Evolutionary conservation across 177 flowering plant genomes (phyloP), one percentile per base, ranked within the genome.

Genomic region (Vitis hybrid): DNA sequence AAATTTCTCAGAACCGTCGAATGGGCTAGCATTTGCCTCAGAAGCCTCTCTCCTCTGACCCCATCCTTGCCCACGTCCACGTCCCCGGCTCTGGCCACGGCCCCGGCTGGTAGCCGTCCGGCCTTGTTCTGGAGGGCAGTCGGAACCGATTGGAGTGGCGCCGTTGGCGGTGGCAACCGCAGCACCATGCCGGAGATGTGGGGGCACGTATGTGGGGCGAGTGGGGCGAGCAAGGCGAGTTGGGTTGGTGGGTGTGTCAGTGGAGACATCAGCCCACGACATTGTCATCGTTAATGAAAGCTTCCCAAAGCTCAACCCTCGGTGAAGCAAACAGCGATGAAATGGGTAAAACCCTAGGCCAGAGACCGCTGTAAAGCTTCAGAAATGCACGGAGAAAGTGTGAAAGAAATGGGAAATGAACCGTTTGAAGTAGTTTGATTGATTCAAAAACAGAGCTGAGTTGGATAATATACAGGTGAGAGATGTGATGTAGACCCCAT

Each of bases 131-230:
- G 33, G 48, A 9, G 52, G 65, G 45, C 33, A 66, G 16, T 15
- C 1, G 50, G 50, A 19, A 45, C 2, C 53, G 63, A 22, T 62
- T 15, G 18, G 12, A 58, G 50, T 8, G 33, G 10, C 51, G 1
- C 10, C 5, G 13, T 50, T 18, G 55, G 9, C 2, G 31, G 53
- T 10, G 13, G 48, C 11, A 52, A 21, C 22, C 26, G 14, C 29
- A 70, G 12, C 55, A 29, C 26, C 60, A 65, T 19, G 56, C 3
- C 83, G 45, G 49, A 78, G 70, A 48, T 75, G 82, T 0, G 82
- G 86, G 48, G 86, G 86, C 0, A 81, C 74, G 65, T 83, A 83
- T 1, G 68, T 18, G 51, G 75, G 64, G 1, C 74, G 75, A 2
- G 74, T 39, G 39, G 64, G 61, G 33, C 15, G 49, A 18, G 33